phyloP scores from a whole-genome alignment of 495 filamentous ascomycete genomes.

The Penicillium roqueforti region DNA sequence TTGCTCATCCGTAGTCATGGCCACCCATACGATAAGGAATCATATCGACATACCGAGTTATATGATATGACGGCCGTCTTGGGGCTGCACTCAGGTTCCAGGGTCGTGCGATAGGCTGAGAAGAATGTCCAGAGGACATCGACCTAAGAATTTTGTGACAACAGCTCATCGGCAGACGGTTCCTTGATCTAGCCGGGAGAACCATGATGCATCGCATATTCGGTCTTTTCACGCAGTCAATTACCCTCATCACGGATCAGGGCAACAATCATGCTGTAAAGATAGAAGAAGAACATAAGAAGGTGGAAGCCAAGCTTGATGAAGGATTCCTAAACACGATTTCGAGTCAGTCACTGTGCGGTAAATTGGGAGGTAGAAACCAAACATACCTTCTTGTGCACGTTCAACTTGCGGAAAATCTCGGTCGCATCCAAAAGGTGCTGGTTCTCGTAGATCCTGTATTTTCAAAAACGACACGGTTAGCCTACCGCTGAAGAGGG shows the following conservation, averaged over 20 bases:
- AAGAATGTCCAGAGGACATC: background rate
- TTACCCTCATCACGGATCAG: slow-evolving; percentile 92
- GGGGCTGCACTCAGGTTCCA: slow-evolving; percentile 1
- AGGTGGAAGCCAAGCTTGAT: slow-evolving; percentile 99
- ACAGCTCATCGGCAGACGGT: background rate
- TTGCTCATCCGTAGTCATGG: slow-evolving; percentile 9
- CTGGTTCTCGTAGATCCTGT: slow-evolving; percentile 91
- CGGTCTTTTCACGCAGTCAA: slow-evolving; percentile 50
- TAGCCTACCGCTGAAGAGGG: slow-evolving; percentile 6
- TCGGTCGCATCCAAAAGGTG: slow-evolving; percentile 97
- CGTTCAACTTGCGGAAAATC: slow-evolving; percentile 98
- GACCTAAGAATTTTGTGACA: background rate
- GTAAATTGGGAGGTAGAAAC: background rate
- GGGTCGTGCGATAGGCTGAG: slow-evolving; percentile 2
- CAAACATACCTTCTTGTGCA: slow-evolving; percentile 87
- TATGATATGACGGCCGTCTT: slow-evolving; percentile 6
- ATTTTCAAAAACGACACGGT: background rate
- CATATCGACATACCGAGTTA: slow-evolving; percentile 5
- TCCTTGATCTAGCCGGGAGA: slow-evolving; percentile 21
- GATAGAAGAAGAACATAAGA: slow-evolving; percentile 99
- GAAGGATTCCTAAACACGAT: slow-evolving; percentile 77
- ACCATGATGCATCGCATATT: slow-evolving; percentile 42
- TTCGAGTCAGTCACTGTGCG: background rate
- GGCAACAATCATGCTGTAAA: slow-evolving; percentile 99
- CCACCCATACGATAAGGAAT: slow-evolving; percentile 3